Percentiles rank a stretch among this genome's conserved stretches.
Evolutionary conservation across 2,329 filamentous ascomycete species (phyloP).

Genomic region (Neonectria hederae): DNA sequence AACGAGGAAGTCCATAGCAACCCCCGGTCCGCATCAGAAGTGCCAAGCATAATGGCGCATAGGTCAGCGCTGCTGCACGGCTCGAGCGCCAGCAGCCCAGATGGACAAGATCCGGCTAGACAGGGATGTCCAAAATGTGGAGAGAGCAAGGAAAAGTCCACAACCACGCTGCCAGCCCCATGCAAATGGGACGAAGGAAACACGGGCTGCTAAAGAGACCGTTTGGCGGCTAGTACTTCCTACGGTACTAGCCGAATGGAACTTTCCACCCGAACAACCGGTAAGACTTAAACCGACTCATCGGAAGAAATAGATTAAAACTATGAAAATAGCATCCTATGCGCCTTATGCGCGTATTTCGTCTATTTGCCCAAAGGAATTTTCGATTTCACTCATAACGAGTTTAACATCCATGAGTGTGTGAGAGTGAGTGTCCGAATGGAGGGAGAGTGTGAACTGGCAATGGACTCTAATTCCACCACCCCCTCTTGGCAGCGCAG

Average conservation of each 20-base stretch:
- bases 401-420: background rate
- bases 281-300: background rate
- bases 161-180: conserved; percentile 17
- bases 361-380: background rate
- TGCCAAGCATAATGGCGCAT: conserved; percentile 30
- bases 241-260: background rate
- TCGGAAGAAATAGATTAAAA: background rate
- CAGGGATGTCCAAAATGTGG: conserved; percentile 30
- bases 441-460: conserved; percentile 1
- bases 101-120: conserved; percentile 29
- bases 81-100: conserved; percentile 23
- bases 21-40: conserved; percentile 12
- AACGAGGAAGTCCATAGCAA: conserved; percentile 2
- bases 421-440: background rate
- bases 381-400: background rate
- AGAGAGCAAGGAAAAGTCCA: conserved; percentile 22
- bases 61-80: conserved; percentile 23
- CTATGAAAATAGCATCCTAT: background rate
- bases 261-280: background rate
- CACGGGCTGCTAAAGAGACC: conserved; percentile 6
- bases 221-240: background rate
- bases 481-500: conserved; percentile 4
- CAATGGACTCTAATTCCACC: background rate
- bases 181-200: conserved; percentile 8
- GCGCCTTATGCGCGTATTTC: too few relatives aligned